Evolutionary conservation across 1,284 basidiomycete species (phyloP).

Genomic region (Neolentinus lepideus): DNA sequence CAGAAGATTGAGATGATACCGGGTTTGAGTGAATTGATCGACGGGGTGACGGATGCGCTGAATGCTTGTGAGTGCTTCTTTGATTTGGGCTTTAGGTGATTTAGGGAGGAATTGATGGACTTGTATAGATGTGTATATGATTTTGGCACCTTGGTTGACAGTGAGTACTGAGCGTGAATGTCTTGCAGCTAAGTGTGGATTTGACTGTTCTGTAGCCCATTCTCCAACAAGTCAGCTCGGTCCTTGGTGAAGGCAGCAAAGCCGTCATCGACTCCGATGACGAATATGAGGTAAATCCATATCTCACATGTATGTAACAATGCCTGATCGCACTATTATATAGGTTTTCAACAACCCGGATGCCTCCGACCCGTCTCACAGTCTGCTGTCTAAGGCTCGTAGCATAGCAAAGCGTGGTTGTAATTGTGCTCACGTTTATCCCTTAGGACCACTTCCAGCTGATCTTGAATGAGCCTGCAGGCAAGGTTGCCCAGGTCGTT

Average conservation of each 20-base stretch:
- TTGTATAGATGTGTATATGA: constrained; percentile 55
- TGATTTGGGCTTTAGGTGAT: neutral
- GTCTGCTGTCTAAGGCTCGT: constrained; percentile 50
- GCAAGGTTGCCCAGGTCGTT: constrained; percentile 64
- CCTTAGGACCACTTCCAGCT: constrained; percentile 52
- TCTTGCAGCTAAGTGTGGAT: neutral
- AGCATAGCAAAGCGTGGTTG: neutral
- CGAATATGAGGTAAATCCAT: constrained; percentile 45
- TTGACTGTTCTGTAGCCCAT: constrained; percentile 38
- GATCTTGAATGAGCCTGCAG: constrained; percentile 66
- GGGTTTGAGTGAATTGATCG: constrained; percentile 63
- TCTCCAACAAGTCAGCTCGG: constrained; percentile 47
- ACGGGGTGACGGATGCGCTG: constrained; percentile 54
- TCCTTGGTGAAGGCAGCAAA: constrained; percentile 57
- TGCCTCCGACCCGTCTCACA: constrained; percentile 71
- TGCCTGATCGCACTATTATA: neutral
- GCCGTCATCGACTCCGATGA: constrained; percentile 67
- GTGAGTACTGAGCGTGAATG: constrained; percentile 21
- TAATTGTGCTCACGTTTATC: constrained; percentile 1
- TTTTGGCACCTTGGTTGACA: constrained; percentile 58
- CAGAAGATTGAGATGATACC: constrained; percentile 59
- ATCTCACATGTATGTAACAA: neutral
- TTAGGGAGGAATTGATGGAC: neutral
- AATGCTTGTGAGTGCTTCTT: constrained; percentile 47
- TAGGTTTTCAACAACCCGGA: constrained; percentile 65